A percentile compares a stretch with the other conserved stretches of the same genome.
Evolutionary conservation across 805 yeast genomes (phyloP).

Genomic region (Spathaspora girioi): DNA sequence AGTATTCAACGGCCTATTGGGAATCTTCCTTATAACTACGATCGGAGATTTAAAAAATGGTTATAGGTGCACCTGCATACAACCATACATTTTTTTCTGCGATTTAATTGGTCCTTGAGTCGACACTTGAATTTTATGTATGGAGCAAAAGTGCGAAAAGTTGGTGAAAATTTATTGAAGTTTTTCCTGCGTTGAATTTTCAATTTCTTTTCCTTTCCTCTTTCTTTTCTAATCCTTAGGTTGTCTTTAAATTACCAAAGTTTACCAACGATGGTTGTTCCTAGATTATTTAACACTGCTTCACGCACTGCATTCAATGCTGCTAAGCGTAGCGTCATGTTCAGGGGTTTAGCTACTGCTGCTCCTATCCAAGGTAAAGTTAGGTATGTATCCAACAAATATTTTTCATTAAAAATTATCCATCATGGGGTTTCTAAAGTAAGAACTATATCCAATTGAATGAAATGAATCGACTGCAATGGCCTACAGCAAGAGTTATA

Average conservation of each 20-base stretch:
- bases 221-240: background rate
- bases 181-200: background rate
- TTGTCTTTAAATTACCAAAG: slow-evolving; percentile 19
- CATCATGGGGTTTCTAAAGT: background rate
- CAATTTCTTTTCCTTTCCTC: slow-evolving; percentile 1
- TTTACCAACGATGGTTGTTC: slow-evolving; percentile 46
- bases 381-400: slow-evolving; percentile 57
- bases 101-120: background rate
- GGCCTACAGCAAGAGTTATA: background rate
- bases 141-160: background rate
- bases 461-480: slow-evolving; percentile 1
- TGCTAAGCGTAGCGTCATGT: slow-evolving; percentile 76
- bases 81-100: background rate
- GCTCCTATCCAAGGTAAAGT: slow-evolving; percentile 78
- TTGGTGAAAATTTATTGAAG: background rate
- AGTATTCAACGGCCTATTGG: background rate
- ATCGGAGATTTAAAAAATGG: background rate
- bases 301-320: slow-evolving; percentile 87
- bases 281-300: slow-evolving; percentile 48
- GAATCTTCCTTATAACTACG: background rate
- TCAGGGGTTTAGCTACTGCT: slow-evolving; percentile 78
- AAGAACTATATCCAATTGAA: background rate
- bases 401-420: background rate
- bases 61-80: background rate
- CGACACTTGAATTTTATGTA: background rate